phyloP scores from a whole-genome alignment of 495 filamentous ascomycete genomes.

The Alectoria sarmentosa region DNA sequence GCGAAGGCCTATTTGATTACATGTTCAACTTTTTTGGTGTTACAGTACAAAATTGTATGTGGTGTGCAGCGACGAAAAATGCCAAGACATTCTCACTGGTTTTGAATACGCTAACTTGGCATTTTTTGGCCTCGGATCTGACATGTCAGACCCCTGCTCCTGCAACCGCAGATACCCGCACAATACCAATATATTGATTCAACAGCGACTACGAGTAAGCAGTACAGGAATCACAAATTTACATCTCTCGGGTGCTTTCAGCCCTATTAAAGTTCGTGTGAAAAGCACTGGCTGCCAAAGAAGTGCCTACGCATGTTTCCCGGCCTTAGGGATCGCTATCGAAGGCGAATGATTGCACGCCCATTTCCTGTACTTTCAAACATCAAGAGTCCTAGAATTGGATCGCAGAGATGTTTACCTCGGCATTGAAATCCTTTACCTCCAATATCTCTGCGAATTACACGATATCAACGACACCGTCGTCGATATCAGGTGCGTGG shows the following conservation, averaged over 20 bases:
- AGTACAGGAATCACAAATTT: neutral
- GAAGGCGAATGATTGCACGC: neutral
- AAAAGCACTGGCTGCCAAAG: neutral
- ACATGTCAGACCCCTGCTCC: neutral
- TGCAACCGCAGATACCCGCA: neutral
- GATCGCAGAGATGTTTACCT: constrained; percentile 70
- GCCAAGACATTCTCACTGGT: too few species aligned
- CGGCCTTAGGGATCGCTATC: neutral
- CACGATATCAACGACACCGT: constrained; percentile 59
- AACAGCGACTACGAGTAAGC: neutral
- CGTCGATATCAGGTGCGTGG: constrained; percentile 80
- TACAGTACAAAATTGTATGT: too few species aligned
- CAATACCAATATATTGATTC: neutral
- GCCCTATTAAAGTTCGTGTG: neutral
- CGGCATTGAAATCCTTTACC: constrained; percentile 83
- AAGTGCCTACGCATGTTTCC: neutral
- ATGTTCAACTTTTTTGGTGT: too few species aligned
- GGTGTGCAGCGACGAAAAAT: too few species aligned
- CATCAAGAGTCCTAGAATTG: neutral
- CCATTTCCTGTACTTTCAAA: neutral
- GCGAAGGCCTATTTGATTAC: too few species aligned
- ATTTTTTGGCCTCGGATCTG: neutral
- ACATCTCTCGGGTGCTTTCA: neutral
- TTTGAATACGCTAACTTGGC: too few species aligned
- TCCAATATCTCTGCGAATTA: constrained; percentile 92